Percentiles rank a stretch among this genome's conserved stretches.
Evolutionary conservation across 176 grass and related monocot species (phyloP).

Genomic region (Ampelocalamus luodianensis): DNA sequence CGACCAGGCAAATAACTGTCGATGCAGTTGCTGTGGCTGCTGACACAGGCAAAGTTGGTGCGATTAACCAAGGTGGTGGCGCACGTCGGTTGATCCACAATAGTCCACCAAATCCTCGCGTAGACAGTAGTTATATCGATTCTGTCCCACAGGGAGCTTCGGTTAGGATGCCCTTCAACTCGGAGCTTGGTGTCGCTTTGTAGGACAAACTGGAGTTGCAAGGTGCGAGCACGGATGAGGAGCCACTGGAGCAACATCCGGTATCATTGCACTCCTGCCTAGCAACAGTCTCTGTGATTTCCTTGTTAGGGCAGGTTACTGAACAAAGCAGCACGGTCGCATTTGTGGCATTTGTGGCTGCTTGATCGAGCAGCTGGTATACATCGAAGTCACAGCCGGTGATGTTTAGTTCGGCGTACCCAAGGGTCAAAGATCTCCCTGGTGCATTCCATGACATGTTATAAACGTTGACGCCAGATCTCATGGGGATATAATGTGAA

Average conservation of each 20-base stretch:
- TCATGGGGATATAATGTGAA: background rate
- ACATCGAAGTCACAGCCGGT: conserved; percentile 19
- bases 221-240: background rate
- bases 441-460: conserved; percentile 11
- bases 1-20: accelerated
- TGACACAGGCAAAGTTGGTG: background rate
- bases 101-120: accelerated
- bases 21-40: background rate
- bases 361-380: background rate
- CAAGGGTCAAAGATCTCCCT: background rate
- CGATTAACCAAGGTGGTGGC: background rate
- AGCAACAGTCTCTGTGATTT: background rate
- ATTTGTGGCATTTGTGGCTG: background rate
- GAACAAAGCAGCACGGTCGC: background rate
- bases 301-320: background rate
- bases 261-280: conserved; percentile 6
- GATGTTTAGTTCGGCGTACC: background rate
- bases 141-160: background rate
- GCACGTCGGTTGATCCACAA: background rate
- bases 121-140: background rate
- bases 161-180: too few species aligned
- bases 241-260: background rate
- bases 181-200: too few species aligned
- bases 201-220: background rate
- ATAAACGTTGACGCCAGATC: background rate